These are phyloP conservation scores for Nicotiana tomentosiformis DNA, from an alignment of 257 asterid species.

Conservation along the genomic window DNA sequence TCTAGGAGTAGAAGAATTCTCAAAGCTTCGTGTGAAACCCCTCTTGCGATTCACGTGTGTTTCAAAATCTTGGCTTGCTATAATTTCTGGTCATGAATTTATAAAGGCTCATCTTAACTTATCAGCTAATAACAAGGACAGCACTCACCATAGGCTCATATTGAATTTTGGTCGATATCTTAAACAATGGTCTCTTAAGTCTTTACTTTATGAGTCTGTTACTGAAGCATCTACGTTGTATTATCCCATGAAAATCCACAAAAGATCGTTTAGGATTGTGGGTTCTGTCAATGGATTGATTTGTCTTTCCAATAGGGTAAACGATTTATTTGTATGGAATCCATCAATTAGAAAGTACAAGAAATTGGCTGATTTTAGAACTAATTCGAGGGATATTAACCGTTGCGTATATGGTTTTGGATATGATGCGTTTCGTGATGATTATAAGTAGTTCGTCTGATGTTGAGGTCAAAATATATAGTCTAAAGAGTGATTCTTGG, in stretches of 20 bases:
- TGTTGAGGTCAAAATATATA: constrained; percentile 11
- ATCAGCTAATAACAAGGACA: constrained; percentile 1
- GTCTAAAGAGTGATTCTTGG: constrained; percentile 23
- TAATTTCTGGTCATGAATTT: constrained; percentile 35
- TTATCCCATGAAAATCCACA: not conserved
- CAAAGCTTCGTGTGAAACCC: constrained; percentile 34
- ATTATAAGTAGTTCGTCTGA: constrained; percentile 19
- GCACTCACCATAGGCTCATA: not conserved
- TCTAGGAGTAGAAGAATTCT: no score
- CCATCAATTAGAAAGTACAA: constrained; percentile 34
- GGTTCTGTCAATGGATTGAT: constrained; percentile 51
- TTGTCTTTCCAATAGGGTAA: constrained; percentile 17
- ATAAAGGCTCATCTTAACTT: constrained; percentile 25
- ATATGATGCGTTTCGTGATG: constrained; percentile 32
- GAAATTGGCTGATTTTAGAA: constrained; percentile 32
- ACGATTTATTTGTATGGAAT: constrained; percentile 35
- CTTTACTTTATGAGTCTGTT: not conserved
- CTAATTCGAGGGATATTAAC: not conserved
- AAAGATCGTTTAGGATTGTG: constrained; percentile 3
- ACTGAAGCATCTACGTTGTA: not conserved
- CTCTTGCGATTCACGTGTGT: constrained; percentile 41
- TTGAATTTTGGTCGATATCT: not conserved
- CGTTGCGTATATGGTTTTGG: constrained; percentile 35
- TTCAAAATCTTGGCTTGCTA: constrained; percentile 41
- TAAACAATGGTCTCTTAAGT: not conserved